phyloP scores from a whole-genome alignment of 345 rosid species.

The Psidium guajava region DNA sequence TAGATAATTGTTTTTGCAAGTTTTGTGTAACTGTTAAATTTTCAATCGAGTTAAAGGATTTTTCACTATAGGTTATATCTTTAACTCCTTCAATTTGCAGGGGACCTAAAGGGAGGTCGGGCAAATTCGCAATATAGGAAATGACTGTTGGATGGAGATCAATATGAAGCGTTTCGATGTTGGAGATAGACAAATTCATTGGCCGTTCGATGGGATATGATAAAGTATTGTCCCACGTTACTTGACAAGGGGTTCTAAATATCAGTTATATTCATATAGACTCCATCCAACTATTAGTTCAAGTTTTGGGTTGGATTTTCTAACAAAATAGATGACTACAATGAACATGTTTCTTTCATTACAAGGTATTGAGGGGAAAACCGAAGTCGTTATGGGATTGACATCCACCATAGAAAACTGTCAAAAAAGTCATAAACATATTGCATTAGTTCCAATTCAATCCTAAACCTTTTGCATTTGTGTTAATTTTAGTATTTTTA shows the following conservation, averaged over 20 bases:
- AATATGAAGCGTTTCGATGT: not conserved
- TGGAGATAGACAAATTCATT: not conserved
- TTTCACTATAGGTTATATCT: not conserved
- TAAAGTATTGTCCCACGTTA: too few species aligned
- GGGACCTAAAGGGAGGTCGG: not conserved
- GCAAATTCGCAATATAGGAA: not conserved
- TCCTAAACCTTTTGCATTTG: too few species aligned
- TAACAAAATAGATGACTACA: not conserved
- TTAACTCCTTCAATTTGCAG: not conserved
- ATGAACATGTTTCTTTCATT: accelerated
- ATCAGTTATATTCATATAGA: too few species aligned
- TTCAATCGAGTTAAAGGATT: not conserved
- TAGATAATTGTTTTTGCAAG: not conserved
- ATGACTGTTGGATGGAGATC: not conserved
- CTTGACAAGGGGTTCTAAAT: too few species aligned
- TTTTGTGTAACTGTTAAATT: not conserved
- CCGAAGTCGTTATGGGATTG: not conserved
- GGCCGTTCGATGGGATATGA: not conserved
- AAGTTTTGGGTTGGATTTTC: too few species aligned
- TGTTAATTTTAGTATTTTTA: too few species aligned
- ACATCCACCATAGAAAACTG: not conserved
- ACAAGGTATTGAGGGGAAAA: not conserved
- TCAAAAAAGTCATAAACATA: too few species aligned
- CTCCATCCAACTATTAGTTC: too few species aligned
- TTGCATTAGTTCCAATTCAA: too few species aligned